Evolutionary conservation across 805 yeast species (phyloP).

Genomic region (Metschnikowia chrysomelidarum): DNA sequence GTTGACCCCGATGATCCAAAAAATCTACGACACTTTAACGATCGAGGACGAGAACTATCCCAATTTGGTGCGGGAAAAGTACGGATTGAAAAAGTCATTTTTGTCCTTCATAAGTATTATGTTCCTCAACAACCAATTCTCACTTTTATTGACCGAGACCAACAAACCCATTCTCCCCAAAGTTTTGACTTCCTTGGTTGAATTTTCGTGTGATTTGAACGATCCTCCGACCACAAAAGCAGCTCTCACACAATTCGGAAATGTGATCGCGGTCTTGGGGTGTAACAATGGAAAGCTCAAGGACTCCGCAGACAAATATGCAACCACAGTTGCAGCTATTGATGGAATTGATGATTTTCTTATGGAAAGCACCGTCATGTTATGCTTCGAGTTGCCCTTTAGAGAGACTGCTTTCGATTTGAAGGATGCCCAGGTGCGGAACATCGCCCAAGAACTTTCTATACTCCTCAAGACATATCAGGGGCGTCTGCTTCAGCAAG

Average conservation of each 20-base stretch:
- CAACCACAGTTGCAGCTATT: constrained; percentile 45
- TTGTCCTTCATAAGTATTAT: constrained; percentile 67
- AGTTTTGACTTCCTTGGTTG: constrained; percentile 61
- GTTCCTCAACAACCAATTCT: constrained; percentile 73
- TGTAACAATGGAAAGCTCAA: constrained; percentile 65
- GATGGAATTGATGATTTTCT: constrained; percentile 73
- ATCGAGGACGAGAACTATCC: constrained; percentile 43
- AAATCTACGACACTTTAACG: constrained; percentile 53
- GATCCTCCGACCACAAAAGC: constrained; percentile 68
- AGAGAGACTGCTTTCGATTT: constrained; percentile 61
- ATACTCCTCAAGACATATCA: constrained; percentile 59
- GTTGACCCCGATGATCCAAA: constrained; percentile 68
- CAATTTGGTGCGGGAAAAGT: constrained; percentile 63
- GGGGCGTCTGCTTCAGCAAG: constrained; percentile 33
- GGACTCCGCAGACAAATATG: constrained; percentile 58
- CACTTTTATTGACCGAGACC: constrained; percentile 67
- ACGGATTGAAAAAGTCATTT: constrained; percentile 65
- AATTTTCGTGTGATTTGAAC: constrained; percentile 57
- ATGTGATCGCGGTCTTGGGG: constrained; percentile 56
- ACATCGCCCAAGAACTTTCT: constrained; percentile 73
- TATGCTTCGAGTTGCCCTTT: constrained; percentile 79
- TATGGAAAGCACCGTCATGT: constrained; percentile 62
- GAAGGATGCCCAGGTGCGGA: constrained; percentile 76
- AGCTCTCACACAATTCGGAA: constrained; percentile 65
- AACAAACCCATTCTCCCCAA: constrained; percentile 61